Base-by-base conservation (phyloP, 495 filamentous ascomycete genomes). In the Penicillium angulare region DNA sequence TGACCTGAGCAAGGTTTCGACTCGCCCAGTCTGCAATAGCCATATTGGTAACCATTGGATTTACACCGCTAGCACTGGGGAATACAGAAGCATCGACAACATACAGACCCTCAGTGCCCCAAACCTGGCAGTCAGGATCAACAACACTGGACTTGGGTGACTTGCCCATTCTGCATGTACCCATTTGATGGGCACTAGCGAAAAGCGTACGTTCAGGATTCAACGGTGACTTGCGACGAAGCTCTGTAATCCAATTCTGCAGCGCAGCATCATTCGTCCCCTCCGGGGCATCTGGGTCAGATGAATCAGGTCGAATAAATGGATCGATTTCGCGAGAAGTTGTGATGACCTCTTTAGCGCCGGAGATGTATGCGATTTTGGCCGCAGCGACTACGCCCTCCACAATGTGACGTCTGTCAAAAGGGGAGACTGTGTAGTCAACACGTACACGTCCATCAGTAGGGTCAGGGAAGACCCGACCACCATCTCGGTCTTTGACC, bases 31-130 rank as follows among this genome's bases (percentile, higher is more conserved):
- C 73, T 21, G 85, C 76, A 55, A 96, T 90, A 3, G 84, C 89
- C 90, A 96, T 93, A 48, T 79, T 86, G 36, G 90, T 95, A 27
- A 96, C 72, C 92, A 96, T 96, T 3, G 91, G 92, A 64, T 96
- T 96, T 9, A 95, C 91, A 5, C 92, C 92, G 56, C 86, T 90
- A 5, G 92, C 90, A 48, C 84, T 88, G 0, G 92, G 92, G 54
- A 96, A 90, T 0, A 96, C 84, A 55, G 89, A 95, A 22, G 90
- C 87, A 74, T 97, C 92, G 2, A 85, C 80, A 2, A 96, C 83
- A 60, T 86, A 93, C 56, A 96, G 50, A 0, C 82, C 84, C 39
- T 86, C 71, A 0, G 79, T 77, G 0, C 83, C 90, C 89, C 89
- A 95, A 3, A 93, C 89, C 56, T 76, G 79, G 1, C 90, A 90